phyloP scores from a whole-genome alignment of 2,329 filamentous ascomycete genomes.

The Cladosporium sp. region DNA sequence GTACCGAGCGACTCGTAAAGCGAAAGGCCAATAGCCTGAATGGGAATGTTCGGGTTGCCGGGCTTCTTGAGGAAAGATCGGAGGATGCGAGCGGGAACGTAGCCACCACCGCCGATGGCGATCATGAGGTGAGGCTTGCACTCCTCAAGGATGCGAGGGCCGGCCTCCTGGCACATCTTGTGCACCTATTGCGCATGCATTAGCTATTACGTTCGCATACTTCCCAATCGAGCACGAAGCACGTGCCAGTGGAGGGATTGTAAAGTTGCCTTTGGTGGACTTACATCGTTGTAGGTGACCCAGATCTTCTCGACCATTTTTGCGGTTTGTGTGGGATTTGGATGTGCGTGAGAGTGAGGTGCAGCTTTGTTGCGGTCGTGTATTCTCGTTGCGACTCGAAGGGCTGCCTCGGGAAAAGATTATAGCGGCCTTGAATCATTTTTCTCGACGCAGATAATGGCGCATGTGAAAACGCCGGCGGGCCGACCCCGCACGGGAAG shows the following conservation, averaged over 20 bases:
- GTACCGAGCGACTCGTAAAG: conserved; percentile 82
- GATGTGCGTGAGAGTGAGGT: not conserved
- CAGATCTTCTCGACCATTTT: conserved; percentile 70
- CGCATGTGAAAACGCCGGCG: not conserved
- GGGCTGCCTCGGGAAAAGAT: not conserved
- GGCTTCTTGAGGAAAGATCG: conserved; percentile 94
- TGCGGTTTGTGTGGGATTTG: not conserved
- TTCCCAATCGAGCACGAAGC: conserved; percentile 8
- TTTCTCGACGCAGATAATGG: not conserved
- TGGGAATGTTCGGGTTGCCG: conserved; percentile 88
- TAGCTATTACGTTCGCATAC: not conserved
- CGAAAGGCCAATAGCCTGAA: conserved; percentile 96
- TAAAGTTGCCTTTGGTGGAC: conserved; percentile 24
- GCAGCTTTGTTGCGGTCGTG: not conserved
- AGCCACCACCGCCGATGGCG: conserved; percentile 94
- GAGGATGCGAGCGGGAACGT: conserved; percentile 93
- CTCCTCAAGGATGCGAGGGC: conserved; percentile 72
- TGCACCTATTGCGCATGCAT: conserved; percentile 63
- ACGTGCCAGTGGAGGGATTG: conserved; percentile 4
- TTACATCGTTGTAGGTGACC: conserved; percentile 87
- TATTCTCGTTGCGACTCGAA: not conserved
- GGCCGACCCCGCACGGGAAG: conserved; percentile 3
- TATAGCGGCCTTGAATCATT: not conserved
- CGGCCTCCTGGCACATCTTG: conserved; percentile 89
- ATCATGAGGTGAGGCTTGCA: conserved; percentile 96